Base-by-base conservation (phyloP, 2,329 filamentous ascomycete species). In the Cladosporium sp. region DNA sequence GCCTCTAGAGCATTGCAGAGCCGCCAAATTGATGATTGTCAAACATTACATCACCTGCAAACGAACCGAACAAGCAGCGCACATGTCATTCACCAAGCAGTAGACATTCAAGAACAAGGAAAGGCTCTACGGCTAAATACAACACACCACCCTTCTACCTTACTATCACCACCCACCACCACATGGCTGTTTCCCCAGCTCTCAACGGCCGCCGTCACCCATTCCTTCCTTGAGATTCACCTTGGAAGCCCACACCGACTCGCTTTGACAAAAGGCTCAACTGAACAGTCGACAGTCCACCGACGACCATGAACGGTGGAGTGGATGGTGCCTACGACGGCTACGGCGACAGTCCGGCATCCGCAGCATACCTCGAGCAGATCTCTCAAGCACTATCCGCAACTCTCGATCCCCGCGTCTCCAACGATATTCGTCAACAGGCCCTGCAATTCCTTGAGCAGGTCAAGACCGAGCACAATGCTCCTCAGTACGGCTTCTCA, bases 311-410 rank as follows among this genome's bases (percentile, higher is more conserved):
- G 55, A 50, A 55, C 35, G 53, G 50, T 46, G 40, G 35, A 15
- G 15, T 25, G 20, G 53, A 51, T 29, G 55, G 57, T 19, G 55
- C 54, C 25, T 53, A 56, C 55, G 51, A 48, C 49, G 49, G 53
- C 35, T 55, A 59, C 41, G 57, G 55, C 55, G 55, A 54, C 22
- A 45, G 50, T 13, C 46, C 55, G 7, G 47, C 54, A 18, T 47
- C 51, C 19, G 40, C 53, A 16, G 22, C 49, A 20, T 40, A 48
- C 54, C 76, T 89, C 45, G 72, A 79, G 43, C 82, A 80, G 65
- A 93, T 97, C 57, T 82, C 89, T 63, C 80, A 87, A 62, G 93
- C 93, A 35, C 82, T 98, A 59, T 82, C 93, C 60, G 80, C 94
- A 59, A 88, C 96, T 54, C 92, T 97, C 73, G 85, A 82, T 64